Conservation (phyloP, 352 stramenopile species). For the Globisporangium megalacanthum region DNA sequence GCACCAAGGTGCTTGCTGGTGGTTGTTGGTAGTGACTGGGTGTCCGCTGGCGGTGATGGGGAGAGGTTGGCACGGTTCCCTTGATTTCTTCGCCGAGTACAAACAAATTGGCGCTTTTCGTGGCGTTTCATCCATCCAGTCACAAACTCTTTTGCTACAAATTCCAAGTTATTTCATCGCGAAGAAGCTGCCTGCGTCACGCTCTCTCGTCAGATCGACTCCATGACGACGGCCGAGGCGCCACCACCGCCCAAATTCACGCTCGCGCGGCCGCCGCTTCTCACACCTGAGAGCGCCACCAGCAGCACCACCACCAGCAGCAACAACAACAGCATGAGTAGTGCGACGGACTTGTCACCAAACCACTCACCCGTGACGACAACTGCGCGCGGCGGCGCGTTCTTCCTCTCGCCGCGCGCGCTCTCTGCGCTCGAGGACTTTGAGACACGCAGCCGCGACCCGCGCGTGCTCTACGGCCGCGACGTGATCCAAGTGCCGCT, state of each 20-base stretch:
- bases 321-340: not conserved
- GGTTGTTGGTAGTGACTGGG: not conserved
- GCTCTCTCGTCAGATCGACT: not conserved
- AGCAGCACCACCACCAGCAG: not conserved
- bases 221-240: constrained; percentile 6
- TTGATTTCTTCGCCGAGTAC: no score
- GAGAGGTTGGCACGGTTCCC: no score
- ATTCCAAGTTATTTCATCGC: not conserved
- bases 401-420: constrained; percentile 21
- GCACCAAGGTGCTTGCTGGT: not conserved
- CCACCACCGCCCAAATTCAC: constrained; percentile 11
- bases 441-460: constrained; percentile 14
- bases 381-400: constrained; percentile 3
- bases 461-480: constrained; percentile 51
- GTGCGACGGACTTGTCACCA: not conserved
- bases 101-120: not conserved
- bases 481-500: constrained; percentile 79
- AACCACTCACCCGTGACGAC: constrained; percentile 11
- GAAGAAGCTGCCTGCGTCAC: not conserved
- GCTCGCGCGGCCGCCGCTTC: constrained; percentile 10
- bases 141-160: not conserved
- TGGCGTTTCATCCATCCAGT: no score
- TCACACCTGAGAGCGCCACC: constrained; percentile 7
- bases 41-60: no score
- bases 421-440: constrained; percentile 23